phyloP scores from a whole-genome alignment of 805 yeast species.

The Debaryomyces castellii region DNA sequence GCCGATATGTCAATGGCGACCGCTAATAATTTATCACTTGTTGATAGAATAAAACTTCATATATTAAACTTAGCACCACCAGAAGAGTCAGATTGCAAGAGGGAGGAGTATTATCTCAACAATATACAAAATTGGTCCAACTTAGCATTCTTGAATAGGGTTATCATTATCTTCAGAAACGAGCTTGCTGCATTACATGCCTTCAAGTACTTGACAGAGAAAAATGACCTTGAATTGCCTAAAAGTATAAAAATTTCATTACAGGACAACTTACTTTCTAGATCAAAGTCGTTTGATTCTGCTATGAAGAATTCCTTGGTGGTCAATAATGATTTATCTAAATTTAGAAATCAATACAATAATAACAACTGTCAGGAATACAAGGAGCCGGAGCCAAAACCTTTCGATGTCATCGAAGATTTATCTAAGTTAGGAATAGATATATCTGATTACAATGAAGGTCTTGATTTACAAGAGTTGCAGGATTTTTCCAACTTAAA shows the following conservation, averaged over 20 bases:
- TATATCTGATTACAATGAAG: slow-evolving; percentile 19
- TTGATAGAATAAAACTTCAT: slow-evolving; percentile 32
- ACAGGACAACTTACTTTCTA: slow-evolving; percentile 38
- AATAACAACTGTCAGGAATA: slow-evolving; percentile 16
- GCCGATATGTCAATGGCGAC: slow-evolving; percentile 6
- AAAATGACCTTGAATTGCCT: slow-evolving; percentile 9
- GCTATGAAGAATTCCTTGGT: slow-evolving; percentile 16
- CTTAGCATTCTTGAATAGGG: slow-evolving; percentile 35
- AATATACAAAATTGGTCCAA: slow-evolving; percentile 37
- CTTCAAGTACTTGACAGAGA: slow-evolving; percentile 16
- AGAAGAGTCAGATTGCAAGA: slow-evolving; percentile 9
- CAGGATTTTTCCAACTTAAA: slow-evolving; percentile 6
- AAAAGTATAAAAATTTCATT: slow-evolving; percentile 26
- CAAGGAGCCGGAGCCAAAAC: slow-evolving; percentile 36
- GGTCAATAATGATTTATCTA: slow-evolving; percentile 20
- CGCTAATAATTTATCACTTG: slow-evolving; percentile 23
- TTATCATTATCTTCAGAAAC: slow-evolving; percentile 36
- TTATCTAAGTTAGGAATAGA: slow-evolving; percentile 33
- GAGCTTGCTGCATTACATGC: slow-evolving; percentile 27
- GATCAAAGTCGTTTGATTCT: slow-evolving; percentile 31
- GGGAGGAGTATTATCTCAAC: slow-evolving; percentile 22
- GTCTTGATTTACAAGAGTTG: slow-evolving; percentile 21
- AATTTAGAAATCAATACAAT: slow-evolving; percentile 22
- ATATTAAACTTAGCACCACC: slow-evolving; percentile 23
- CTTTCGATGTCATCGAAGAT: slow-evolving; percentile 26